These are phyloP conservation scores for Phytophthora quininea DNA, from an alignment of 352 stramenopile genomes.

Conservation along the genomic window DNA sequence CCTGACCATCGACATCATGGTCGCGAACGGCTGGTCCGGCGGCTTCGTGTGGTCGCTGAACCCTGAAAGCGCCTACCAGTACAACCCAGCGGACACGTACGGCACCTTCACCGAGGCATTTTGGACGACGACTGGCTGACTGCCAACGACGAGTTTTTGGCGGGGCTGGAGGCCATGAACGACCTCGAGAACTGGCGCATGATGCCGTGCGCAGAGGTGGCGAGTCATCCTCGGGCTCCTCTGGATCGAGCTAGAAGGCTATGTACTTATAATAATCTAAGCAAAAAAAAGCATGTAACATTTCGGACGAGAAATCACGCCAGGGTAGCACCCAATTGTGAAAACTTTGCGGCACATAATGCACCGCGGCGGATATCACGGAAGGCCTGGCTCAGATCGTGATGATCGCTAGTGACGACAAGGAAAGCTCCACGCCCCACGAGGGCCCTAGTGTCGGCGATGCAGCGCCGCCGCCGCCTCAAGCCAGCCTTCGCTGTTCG, in stretches of 20 bases:
- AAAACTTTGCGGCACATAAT: not conserved
- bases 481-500: not conserved
- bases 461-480: no score
- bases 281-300: not conserved
- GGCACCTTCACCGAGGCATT: slow-evolving; percentile 51
- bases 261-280: not conserved
- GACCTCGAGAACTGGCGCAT: slow-evolving; percentile 46
- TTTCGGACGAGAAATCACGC: not conserved
- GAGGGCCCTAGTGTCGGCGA: no score
- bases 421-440: no score
- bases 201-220: slow-evolving; percentile 58
- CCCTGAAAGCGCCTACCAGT: slow-evolving; percentile 71
- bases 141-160: slow-evolving; percentile 51
- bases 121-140: slow-evolving; percentile 65
- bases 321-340: no score
- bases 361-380: not conserved
- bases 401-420: no score
- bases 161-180: slow-evolving; percentile 56
- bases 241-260: slow-evolving; percentile 17
- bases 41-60: slow-evolving; percentile 83
- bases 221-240: slow-evolving; percentile 25
- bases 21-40: slow-evolving; percentile 48
- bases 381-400: no score
- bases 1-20: slow-evolving; percentile 67
- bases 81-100: slow-evolving; percentile 52